Percentiles rank a stretch among this genome's conserved stretches.
These are phyloP conservation scores for Bipolaris zeicola DNA, from an alignment of 2,329 filamentous ascomycete genomes.

Conservation along the genomic window DNA sequence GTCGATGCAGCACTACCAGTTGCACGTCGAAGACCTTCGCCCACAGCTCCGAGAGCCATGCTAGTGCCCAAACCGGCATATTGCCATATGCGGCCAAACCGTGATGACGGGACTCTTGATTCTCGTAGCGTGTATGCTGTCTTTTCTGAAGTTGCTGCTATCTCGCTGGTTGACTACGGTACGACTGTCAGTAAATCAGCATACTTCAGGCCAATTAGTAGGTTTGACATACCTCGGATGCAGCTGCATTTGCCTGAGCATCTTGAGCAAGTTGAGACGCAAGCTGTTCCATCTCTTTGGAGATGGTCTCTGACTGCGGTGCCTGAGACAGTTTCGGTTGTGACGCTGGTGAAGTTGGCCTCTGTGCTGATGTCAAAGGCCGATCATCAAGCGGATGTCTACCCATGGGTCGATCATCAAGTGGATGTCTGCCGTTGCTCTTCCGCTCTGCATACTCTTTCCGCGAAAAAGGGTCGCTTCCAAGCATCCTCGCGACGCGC, in stretches of 20 bases:
- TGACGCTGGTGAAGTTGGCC: conserved; percentile 22
- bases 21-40: conserved; percentile 79
- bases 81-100: conserved; percentile 89
- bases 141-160: conserved; percentile 36
- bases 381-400: conserved; percentile 21
- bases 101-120: conserved; percentile 86
- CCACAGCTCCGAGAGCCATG: conserved; percentile 91
- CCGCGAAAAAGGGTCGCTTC: conserved; percentile 50
- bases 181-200: conserved; percentile 56
- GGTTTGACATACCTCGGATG: conserved; percentile 32
- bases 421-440: conserved; percentile 19
- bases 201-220: conserved; percentile 19
- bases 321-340: conserved; percentile 14
- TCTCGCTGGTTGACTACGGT: conserved; percentile 41
- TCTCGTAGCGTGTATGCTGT: conserved; percentile 75
- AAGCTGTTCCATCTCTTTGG: conserved; percentile 52
- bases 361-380: conserved; percentile 6
- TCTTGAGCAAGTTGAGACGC: conserved; percentile 56
- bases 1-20: conserved; percentile 66
- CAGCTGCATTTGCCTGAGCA: conserved; percentile 38
- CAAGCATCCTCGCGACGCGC: conserved; percentile 61
- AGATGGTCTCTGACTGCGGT: conserved; percentile 21
- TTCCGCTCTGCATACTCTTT: conserved; percentile 45
- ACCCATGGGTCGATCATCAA: conserved; percentile 17
- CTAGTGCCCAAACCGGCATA: conserved; percentile 91